These are phyloP conservation scores for Globisporangium middletonii DNA, from an alignment of 352 stramenopile genomes.

Conservation along the genomic window DNA sequence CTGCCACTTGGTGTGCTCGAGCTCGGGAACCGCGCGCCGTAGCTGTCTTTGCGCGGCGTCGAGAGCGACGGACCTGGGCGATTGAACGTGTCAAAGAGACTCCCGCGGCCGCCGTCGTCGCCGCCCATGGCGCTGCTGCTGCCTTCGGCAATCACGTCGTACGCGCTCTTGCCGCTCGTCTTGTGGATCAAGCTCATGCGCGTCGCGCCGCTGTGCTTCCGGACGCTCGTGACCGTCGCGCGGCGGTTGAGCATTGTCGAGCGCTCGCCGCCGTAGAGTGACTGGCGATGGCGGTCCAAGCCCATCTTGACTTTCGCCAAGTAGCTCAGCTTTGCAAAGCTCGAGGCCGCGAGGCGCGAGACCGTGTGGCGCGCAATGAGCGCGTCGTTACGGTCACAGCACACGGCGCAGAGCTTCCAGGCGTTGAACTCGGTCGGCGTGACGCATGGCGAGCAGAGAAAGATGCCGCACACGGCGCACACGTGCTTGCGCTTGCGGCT, in stretches of 20 bases:
- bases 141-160: constrained; percentile 15
- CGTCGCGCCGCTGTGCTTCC: constrained; percentile 13
- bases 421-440: constrained; percentile 55
- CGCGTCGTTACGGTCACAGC: constrained; percentile 55
- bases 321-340: constrained; percentile 18
- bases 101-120: constrained; percentile 9
- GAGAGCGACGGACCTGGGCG: constrained; percentile 5
- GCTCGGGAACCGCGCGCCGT: background rate
- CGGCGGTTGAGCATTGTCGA: constrained; percentile 14
- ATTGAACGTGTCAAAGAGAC: constrained; percentile 9
- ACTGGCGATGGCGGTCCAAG: constrained; percentile 14
- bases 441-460: constrained; percentile 53
- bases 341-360: constrained; percentile 37
- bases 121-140: background rate
- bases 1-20: background rate
- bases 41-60: constrained; percentile 2
- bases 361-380: constrained; percentile 51
- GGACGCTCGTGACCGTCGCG: constrained; percentile 10
- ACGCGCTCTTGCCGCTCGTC: constrained; percentile 16
- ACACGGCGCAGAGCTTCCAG: constrained; percentile 56
- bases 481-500: constrained; percentile 52
- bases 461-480: constrained; percentile 58
- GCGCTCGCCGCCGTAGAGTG: constrained; percentile 14
- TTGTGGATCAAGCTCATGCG: constrained; percentile 14
- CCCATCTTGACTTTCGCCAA: constrained; percentile 19